Evolutionary conservation across 2,329 filamentous ascomycete species (phyloP), one percentile per base, ranked within the genome.

Genomic region (Acrocalymma vagum): DNA sequence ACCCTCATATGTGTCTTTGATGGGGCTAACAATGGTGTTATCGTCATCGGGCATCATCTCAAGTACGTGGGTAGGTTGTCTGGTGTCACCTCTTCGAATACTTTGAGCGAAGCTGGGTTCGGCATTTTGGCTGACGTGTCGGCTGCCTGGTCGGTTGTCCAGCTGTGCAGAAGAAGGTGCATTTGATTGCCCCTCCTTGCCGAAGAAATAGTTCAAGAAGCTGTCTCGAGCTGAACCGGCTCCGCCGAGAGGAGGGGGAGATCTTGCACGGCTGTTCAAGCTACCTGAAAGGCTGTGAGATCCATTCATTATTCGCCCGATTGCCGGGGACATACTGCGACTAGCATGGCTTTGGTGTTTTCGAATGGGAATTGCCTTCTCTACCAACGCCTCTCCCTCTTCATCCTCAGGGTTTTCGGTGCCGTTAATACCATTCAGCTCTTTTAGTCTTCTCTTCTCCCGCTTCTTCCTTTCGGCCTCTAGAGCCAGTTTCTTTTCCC

Each of bases 191-290:
- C 89, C 89, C 48, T 99, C 94, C 67, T 99, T 97, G 59, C 94
- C 92, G 62, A 99, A 99, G 74, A 99, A 99, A 72, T 99, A 99
- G 72, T 93, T 97, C 48, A 99, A 72, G 77, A 99, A 99, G 1
- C 91, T 95, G 72, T 99, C 94, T 48, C 86, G 83, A 26, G 89
- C 83, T n/a, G 65, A 81, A 41, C 85, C 85, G 33, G 80, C 68
- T 17, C 77, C 77, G 51, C 82, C 82, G 49, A 53, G 45, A n/a
- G 80, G 78, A 18, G 83, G 78, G 9, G 85, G 84, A 28, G 86
- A 86, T 21, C 74, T 74, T 23, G 83, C 77, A 38, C 86, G 78
- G 41, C 71, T 70, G 9, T 90, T 91, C 58, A 91, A 72, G 9
- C 85, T 80, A 21, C 84, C 79, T 23, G 83, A 76, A 48, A 91